phyloP scores from a whole-genome alignment of 257 asterid genomes.

The Schizonepeta tenuifolia region DNA sequence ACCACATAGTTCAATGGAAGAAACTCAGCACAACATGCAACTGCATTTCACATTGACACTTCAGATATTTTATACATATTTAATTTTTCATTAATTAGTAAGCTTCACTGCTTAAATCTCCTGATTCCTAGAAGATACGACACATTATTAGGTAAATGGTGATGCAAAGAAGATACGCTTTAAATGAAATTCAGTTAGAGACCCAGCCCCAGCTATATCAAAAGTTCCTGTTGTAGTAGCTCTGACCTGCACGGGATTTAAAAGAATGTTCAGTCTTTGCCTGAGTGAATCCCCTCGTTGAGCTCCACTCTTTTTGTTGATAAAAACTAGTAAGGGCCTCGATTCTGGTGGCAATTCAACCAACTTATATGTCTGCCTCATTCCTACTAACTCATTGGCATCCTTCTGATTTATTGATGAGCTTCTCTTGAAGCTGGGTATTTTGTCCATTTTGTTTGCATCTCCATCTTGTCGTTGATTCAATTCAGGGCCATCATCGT shows the following conservation, averaged over 20 bases:
- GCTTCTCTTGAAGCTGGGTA: slow-evolving; percentile 71
- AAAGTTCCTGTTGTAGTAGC: slow-evolving; percentile 16
- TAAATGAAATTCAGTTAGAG: not conserved
- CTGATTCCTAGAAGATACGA: not conserved
- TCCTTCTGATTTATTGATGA: slow-evolving; percentile 71
- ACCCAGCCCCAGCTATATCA: slow-evolving; percentile 27
- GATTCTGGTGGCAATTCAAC: slow-evolving; percentile 88
- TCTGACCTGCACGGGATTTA: slow-evolving; percentile 95
- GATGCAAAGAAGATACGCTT: not conserved
- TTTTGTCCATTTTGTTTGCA: slow-evolving; percentile 52
- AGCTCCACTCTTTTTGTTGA: slow-evolving; percentile 98
- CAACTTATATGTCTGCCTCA: slow-evolving; percentile 76
- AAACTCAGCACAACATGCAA: not conserved
- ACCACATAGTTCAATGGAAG: not conserved
- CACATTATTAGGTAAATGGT: not conserved
- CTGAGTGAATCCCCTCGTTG: slow-evolving; percentile 84
- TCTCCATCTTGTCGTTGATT: slow-evolving; percentile 51
- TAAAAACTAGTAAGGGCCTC: slow-evolving; percentile 85
- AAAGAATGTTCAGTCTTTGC: slow-evolving; percentile 77
- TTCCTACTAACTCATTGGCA: slow-evolving; percentile 48
- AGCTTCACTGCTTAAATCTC: not conserved
- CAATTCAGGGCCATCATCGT: slow-evolving; percentile 40
- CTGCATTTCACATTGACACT: not conserved
- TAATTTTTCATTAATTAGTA: not conserved
- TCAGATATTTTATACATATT: not conserved